Percentiles rank a stretch among this genome's conserved stretches.
phyloP scores from a whole-genome alignment of 441 rosid species.

The Pelargonium citronellum region DNA sequence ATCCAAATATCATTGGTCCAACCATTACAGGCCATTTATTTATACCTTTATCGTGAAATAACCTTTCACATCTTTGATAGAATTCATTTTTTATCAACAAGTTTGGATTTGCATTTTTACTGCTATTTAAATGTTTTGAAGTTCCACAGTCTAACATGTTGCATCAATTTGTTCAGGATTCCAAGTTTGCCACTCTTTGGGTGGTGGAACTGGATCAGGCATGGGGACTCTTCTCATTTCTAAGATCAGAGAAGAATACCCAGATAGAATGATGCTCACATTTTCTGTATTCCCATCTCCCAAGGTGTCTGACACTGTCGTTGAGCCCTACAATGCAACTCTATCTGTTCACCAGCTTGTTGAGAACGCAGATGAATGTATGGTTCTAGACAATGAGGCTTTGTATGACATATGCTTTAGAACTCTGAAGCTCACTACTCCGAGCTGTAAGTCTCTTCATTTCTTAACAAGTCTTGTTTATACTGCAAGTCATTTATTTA shows the following conservation, averaged over 20 bases:
- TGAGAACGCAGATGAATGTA: conserved; percentile 72
- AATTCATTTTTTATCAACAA: no score
- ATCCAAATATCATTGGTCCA: no score
- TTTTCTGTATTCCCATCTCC: conserved; percentile 73
- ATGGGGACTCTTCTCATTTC: conserved; percentile 77
- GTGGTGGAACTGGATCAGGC: conserved; percentile 78
- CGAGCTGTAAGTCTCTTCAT: no score
- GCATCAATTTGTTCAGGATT: conserved; percentile 36
- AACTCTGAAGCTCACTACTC: no score
- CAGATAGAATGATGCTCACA: conserved; percentile 72
- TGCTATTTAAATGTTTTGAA: no score
- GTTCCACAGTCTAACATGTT: no score
- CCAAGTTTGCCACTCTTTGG: conserved; percentile 70
- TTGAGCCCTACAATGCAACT: conserved; percentile 77
- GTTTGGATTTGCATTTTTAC: no score
- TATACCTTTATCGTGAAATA: no score
- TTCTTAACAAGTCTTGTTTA: conserved; percentile 30
- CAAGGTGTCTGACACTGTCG: conserved; percentile 74
- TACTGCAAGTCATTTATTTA: no score
- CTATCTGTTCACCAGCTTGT: conserved; percentile 75
- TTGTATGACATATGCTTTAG: no score
- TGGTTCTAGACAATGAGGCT: conserved; percentile 56
- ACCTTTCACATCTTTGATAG: no score
- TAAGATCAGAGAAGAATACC: conserved; percentile 71
- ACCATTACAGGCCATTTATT: no score